These are phyloP conservation scores for Fusarium illudens DNA, from an alignment of 2,329 filamentous ascomycete species.

Conservation along the genomic window DNA sequence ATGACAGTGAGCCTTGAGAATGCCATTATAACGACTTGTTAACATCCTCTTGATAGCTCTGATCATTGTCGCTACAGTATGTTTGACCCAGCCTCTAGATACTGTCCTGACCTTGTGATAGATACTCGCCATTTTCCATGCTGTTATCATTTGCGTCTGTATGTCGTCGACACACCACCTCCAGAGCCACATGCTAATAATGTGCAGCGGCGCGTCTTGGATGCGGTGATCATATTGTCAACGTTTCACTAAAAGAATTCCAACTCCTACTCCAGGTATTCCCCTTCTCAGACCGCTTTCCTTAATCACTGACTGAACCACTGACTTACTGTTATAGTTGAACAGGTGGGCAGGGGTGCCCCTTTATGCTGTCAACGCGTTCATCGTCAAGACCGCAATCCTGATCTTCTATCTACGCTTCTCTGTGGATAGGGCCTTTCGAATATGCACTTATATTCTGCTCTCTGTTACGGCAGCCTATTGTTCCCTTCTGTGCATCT, in stretches of 20 bases:
- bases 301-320: background rate
- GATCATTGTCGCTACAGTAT: background rate
- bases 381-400: constrained; percentile 33
- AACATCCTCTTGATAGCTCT: background rate
- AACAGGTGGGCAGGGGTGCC: constrained; percentile 1
- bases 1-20: constrained; percentile 10
- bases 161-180: background rate
- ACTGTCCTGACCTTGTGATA: background rate
- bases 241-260: background rate
- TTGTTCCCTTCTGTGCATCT: background rate
- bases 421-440: constrained; percentile 1
- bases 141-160: background rate
- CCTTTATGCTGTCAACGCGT: constrained; percentile 25
- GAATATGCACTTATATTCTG: background rate
- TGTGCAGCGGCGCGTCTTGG: constrained; percentile 8
- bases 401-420: constrained; percentile 35
- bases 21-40: background rate
- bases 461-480: background rate
- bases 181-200: background rate
- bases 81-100: background rate
- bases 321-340: background rate
- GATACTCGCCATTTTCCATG: background rate
- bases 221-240: background rate
- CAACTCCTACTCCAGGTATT: background rate
- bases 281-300: background rate